Conservation (phyloP, 192 early-diverging fungal genomes). For the Funneliformis mosseae region DNA sequence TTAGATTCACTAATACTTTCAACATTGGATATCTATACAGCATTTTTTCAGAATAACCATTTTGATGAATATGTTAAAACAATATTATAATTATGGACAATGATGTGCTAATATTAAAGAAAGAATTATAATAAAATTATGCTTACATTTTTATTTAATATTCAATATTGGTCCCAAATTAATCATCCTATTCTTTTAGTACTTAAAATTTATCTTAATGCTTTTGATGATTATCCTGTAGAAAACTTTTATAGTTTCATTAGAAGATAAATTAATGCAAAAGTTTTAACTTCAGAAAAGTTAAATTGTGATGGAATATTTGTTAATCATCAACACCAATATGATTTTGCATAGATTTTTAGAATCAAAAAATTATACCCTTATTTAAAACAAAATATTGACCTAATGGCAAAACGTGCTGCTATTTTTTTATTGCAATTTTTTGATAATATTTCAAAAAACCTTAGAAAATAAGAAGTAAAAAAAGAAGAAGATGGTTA, state of each 20-base stretch:
- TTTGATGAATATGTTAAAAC: constrained; percentile 10
- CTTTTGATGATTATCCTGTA: constrained; percentile 7
- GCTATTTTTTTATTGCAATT: background rate
- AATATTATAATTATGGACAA: background rate
- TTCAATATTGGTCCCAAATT: background rate
- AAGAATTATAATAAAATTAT: background rate
- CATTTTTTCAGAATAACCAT: background rate
- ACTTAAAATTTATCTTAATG: background rate
- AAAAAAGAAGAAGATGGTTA: background rate
- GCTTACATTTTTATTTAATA: background rate
- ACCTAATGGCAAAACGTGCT: too few species aligned
- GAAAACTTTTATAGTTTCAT: background rate
- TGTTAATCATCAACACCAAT: background rate
- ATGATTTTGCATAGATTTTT: background rate
- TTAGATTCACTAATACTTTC: constrained; percentile 2
- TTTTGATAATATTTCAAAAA: background rate
- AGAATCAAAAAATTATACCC: too few species aligned
- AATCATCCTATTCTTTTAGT: background rate
- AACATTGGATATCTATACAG: background rate
- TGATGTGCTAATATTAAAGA: background rate
- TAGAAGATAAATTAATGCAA: background rate
- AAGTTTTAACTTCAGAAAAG: too few species aligned
- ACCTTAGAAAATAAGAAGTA: background rate
- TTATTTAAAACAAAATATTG: too few species aligned
- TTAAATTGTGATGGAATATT: background rate